These are phyloP conservation scores for Bolboschoenoplectus hybrid DNA, from an alignment of 202 grass and related monocot species.

Conservation along the genomic window DNA sequence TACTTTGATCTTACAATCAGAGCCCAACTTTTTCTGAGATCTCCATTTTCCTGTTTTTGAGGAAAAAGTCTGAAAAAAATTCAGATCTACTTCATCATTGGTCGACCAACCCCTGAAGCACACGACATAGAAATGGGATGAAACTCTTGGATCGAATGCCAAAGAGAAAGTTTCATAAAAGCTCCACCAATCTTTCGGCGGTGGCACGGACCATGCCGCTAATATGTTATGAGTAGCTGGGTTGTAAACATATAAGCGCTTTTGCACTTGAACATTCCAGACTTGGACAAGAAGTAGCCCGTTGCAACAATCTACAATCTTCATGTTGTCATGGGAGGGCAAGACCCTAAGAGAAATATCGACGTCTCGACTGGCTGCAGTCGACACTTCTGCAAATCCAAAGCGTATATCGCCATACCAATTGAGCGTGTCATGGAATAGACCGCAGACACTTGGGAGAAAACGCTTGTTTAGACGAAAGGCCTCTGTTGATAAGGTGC, in stretches of 20 bases:
- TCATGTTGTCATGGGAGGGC: background rate
- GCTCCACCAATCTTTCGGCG: background rate
- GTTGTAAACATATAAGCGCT: constrained; percentile 15
- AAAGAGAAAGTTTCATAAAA: constrained; percentile 22
- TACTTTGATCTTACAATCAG: background rate
- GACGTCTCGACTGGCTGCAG: background rate
- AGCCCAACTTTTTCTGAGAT: background rate
- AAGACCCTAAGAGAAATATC: background rate
- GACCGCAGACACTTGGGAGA: background rate
- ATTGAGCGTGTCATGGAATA: background rate
- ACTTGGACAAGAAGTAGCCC: constrained; percentile 1
- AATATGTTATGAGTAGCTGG: background rate
- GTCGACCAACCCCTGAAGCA: background rate
- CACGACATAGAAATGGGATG: background rate
- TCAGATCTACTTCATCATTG: background rate
- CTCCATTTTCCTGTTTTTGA: constrained; percentile 6
- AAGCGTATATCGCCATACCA: background rate
- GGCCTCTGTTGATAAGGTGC: background rate
- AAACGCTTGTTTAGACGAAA: background rate
- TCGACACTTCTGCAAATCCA: background rate
- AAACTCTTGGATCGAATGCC: constrained; percentile 6
- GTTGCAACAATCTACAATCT: constrained; percentile 6
- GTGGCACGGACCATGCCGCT: background rate
- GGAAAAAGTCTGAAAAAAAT: constrained; percentile 14
- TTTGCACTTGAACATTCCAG: background rate